A percentile compares a stretch with the other conserved stretches of the same genome.
These are phyloP conservation scores for Termitomyces sp. DNA, from an alignment of 768 basidiomycete species.

Conservation along the genomic window DNA sequence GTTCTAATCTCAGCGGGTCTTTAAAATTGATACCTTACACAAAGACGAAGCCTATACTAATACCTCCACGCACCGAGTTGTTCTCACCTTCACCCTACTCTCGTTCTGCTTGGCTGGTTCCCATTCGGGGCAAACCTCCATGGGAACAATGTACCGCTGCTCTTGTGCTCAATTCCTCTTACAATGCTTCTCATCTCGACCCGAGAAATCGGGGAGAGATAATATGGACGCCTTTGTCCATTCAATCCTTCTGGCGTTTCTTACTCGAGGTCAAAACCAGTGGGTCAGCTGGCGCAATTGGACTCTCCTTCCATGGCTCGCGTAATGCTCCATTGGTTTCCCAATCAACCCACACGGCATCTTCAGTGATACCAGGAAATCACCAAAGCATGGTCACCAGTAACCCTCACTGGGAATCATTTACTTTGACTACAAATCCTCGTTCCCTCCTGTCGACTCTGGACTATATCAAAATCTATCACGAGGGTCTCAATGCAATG, in stretches of 20 bases:
- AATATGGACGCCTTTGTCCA: conserved; percentile 39
- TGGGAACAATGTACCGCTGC: conserved; percentile 43
- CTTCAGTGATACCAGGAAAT: background rate
- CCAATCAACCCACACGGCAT: background rate
- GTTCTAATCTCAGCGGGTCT: conserved; percentile 14
- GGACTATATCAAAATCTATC: conserved; percentile 58
- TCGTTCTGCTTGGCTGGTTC: conserved; percentile 54
- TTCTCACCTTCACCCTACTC: conserved; percentile 23
- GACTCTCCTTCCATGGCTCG: conserved; percentile 41
- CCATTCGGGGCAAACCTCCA: conserved; percentile 47
- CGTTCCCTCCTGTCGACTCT: conserved; percentile 22
- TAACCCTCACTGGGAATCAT: background rate
- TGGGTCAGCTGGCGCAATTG: conserved; percentile 38
- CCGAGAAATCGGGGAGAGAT: conserved; percentile 23
- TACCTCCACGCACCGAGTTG: conserved; percentile 27
- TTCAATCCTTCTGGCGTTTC: conserved; percentile 47
- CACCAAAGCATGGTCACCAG: background rate
- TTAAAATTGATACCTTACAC: conserved; percentile 25
- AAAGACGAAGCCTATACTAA: conserved; percentile 29
- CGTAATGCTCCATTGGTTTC: background rate
- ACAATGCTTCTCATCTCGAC: conserved; percentile 15
- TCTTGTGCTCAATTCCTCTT: conserved; percentile 27
- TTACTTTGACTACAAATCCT: background rate
- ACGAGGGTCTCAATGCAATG: conserved; percentile 45
- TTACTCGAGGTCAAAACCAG: conserved; percentile 34